Base-by-base conservation (phyloP, 192 early-diverging fungal genomes). In the Coemansia sp. region DNA sequence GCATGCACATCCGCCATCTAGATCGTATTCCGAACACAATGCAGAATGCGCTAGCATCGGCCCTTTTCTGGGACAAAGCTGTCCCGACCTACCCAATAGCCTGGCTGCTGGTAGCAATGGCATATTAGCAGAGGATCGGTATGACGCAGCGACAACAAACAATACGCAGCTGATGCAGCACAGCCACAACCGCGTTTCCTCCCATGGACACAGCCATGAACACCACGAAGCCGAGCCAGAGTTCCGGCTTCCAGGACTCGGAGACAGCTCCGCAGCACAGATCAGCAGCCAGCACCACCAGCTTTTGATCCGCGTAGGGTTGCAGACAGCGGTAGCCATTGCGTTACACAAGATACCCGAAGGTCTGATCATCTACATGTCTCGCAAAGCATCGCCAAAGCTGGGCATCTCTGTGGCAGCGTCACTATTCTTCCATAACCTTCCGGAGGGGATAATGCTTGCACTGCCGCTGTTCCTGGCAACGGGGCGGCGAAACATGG, bases 271-370 rank as follows among this genome's bases (percentile, higher is more conserved):
- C 1, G 58, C 75, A 7, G 55, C 70, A 39, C 67, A 72, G 25
- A 40, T 71, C 48, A 78, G 75, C 66, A 72, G 45, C 45, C 58
- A 56, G 6, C 71, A 79, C 53, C 66, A 73, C 21, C 66, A 64
- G 28, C 66, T 67, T 18, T 53, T 84, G 20, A 52, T 79, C 30
- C 61, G 62, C 39, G 71, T 79, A 12, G 82, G 76, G 20, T 48
- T 84, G 42, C 77, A 77, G 49, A 83, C 76, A 13, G 81, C 76
- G 7, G 67, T 79, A 15, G 76, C 81, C 7, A 75, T 83, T 20
- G 71, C 76, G 20, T 59, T 83, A 40, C 81, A 83, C 67, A 83
- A 83, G 66, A 52, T 83, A 13, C 81, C 81, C 0, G 81, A 83
- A 55, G 81, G 81, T 25, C 63, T 83, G 61, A 72, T 77, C 7